Conservation (phyloP, 78 protist species). For the Monocercomonoides exilis region DNA sequence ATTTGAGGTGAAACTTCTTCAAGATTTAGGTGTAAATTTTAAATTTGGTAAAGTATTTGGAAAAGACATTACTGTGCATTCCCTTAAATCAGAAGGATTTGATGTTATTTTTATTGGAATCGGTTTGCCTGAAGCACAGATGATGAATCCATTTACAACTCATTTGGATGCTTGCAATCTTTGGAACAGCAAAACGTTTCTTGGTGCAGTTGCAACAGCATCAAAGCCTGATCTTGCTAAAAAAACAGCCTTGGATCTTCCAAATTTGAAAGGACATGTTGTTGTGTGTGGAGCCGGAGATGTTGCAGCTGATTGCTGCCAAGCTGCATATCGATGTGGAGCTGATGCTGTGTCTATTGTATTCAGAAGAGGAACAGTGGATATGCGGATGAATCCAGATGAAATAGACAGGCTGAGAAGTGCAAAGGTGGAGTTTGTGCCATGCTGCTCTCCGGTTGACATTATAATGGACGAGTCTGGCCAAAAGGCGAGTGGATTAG, state of each 20-base stretch:
- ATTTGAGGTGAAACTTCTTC: constrained; percentile 71
- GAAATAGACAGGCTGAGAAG: constrained; percentile 67
- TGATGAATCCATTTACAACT: constrained; percentile 34
- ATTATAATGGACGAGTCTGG: too few relatives aligned
- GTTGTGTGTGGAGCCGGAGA: constrained; percentile 94
- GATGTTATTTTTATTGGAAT: constrained; percentile 76
- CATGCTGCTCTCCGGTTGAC: constrained; percentile 56
- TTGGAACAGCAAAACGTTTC: constrained; percentile 52
- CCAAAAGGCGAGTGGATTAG: too few relatives aligned
- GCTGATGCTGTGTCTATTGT: constrained; percentile 67
- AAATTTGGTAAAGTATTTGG: constrained; percentile 35
- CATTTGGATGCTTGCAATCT: background rate
- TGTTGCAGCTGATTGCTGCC: constrained; percentile 91
- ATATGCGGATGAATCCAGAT: constrained; percentile 77
- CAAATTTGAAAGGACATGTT: constrained; percentile 65
- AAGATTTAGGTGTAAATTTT: constrained; percentile 78
- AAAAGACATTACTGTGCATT: constrained; percentile 48
- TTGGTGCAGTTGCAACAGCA: constrained; percentile 60
- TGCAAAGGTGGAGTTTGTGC: constrained; percentile 69
- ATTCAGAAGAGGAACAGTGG: constrained; percentile 67
- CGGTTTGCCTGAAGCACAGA: constrained; percentile 68
- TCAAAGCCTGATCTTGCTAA: constrained; percentile 72
- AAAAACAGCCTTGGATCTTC: constrained; percentile 58
- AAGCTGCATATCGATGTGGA: constrained; percentile 84
- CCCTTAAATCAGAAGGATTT: constrained; percentile 54